Conservation (phyloP, 495 filamentous ascomycete species). For the Saxophila tyrrhenica region DNA sequence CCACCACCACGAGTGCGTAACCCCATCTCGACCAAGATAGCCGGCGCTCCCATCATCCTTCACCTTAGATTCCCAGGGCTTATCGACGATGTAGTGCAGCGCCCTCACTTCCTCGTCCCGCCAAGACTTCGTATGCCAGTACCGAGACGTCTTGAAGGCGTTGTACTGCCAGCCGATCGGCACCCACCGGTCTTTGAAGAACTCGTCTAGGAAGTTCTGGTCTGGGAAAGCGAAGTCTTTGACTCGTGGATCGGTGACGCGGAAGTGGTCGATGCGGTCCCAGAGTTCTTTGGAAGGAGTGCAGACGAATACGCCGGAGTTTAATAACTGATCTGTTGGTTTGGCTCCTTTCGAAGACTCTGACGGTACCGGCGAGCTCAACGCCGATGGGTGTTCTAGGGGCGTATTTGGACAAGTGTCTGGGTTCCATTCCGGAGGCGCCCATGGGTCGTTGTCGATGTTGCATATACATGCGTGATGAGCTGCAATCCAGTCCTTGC, state of each 20-base stretch:
- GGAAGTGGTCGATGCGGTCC: slow-evolving; percentile 29
- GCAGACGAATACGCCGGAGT: slow-evolving; percentile 34
- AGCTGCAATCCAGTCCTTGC: slow-evolving; percentile 35
- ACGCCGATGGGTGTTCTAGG: slow-evolving; percentile 26
- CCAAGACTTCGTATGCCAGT: slow-evolving; percentile 45
- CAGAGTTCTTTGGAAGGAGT: slow-evolving; percentile 29
- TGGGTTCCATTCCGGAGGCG: slow-evolving; percentile 35
- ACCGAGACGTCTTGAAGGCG: slow-evolving; percentile 42
- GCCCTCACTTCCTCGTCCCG: slow-evolving; percentile 37
- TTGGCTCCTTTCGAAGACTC: slow-evolving; percentile 10
- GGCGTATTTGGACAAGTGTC: slow-evolving; percentile 41
- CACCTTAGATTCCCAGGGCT: slow-evolving; percentile 42
- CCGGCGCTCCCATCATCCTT: slow-evolving; percentile 34
- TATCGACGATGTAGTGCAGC: slow-evolving; percentile 46
- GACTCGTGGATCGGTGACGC: slow-evolving; percentile 29
- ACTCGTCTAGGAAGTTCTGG: slow-evolving; percentile 42
- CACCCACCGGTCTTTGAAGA: slow-evolving; percentile 36
- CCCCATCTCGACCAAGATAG: slow-evolving; percentile 35
- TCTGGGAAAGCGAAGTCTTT: slow-evolving; percentile 38
- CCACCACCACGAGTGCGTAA: slow-evolving; percentile 42
- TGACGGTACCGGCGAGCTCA: slow-evolving; percentile 22
- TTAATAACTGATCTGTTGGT: slow-evolving; percentile 31
- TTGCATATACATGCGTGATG: slow-evolving; percentile 45
- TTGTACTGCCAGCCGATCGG: slow-evolving; percentile 41
- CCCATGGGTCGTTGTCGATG: slow-evolving; percentile 37